Base-by-base conservation (phyloP, 352 stramenopile genomes). In the Pythium periplocum region DNA sequence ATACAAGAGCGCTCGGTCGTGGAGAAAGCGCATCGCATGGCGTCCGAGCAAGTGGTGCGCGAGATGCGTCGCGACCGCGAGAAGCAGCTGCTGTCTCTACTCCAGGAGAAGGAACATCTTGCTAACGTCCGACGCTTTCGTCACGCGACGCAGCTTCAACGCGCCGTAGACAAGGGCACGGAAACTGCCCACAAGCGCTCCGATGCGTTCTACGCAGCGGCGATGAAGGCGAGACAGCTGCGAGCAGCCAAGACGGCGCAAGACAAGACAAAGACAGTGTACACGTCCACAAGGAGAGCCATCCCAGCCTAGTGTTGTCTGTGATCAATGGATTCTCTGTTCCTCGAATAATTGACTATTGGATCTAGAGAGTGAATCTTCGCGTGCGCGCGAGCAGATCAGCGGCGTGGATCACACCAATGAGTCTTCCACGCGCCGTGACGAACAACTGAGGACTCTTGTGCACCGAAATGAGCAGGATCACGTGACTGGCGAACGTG, bases 391-490 rank as follows among this genome's bases (percentile, higher is more conserved):
- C 75, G 3, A 91, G 69, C 50, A 91, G 54, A 44, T 92, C 78
- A 0, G 75, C 61, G 0, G 78, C 81, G 53, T 90, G 75, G 43
- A 92, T 86, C 33, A 86, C 71, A 2, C 81, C 81, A 4, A 90
- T 73, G 8, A 92, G 60, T 56, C 78, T 86, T 4, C 81, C 81
- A 26, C 75, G 69, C n/a, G 77, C 64, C 0, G 81, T 92, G 41
- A 92, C 79, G 35, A 87, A 90, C 0, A 92, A 57, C 59, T 88
- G 68, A 3, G 78, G 77, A 12, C 67, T 75, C 51, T 92, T 92
- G 66, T 92, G 77, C 38, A 90, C 75, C 40, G 81, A 86, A 45
- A 92, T 83, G 41, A 90, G 69, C n/a, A 92, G 53, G 10, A 92
- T 80, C 35, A 87, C 75, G 44, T 89, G 79, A 36, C 75, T 87